These are phyloP conservation scores for Leptodermis oblonga DNA, from an alignment of 257 asterid genomes.

Conservation along the genomic window DNA sequence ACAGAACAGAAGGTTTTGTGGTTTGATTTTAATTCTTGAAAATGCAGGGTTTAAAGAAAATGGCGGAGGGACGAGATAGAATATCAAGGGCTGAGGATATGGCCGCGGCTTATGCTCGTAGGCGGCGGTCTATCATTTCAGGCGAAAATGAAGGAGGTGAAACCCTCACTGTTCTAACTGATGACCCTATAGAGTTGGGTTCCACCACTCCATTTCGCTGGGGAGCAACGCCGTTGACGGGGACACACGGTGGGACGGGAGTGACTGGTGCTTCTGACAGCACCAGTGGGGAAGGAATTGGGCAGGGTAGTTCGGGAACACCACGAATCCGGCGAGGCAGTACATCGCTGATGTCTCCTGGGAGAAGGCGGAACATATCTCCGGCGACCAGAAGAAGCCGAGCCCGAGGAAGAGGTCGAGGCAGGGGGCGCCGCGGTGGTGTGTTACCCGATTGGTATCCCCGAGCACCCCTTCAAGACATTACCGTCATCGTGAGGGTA, in stretches of 20 bases:
- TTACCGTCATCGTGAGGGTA: slow-evolving; percentile 63
- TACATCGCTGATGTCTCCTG: slow-evolving; percentile 26
- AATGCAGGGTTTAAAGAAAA: slow-evolving; percentile 24
- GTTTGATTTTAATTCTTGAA: neutral
- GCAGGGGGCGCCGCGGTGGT: slow-evolving; percentile 35
- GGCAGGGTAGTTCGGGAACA: slow-evolving; percentile 31
- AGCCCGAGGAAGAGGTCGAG: slow-evolving; percentile 32
- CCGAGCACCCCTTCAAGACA: slow-evolving; percentile 57
- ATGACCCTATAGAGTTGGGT: slow-evolving; percentile 29
- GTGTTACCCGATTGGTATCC: slow-evolving; percentile 70
- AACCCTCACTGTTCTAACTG: slow-evolving; percentile 23
- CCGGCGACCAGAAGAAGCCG: slow-evolving; percentile 37
- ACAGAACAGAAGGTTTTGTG: neutral
- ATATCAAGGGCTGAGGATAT: slow-evolving; percentile 38
- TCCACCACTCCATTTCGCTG: slow-evolving; percentile 33
- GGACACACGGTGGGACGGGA: slow-evolving; percentile 25
- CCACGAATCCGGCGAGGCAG: slow-evolving; percentile 34
- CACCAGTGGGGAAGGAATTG: slow-evolving; percentile 6
- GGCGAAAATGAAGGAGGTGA: slow-evolving; percentile 11
- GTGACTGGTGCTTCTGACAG: slow-evolving; percentile 5
- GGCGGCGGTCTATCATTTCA: slow-evolving; percentile 23
- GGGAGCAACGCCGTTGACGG: slow-evolving; percentile 42
- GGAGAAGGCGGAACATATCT: slow-evolving; percentile 34
- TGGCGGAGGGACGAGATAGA: slow-evolving; percentile 65
- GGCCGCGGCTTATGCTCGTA: slow-evolving; percentile 25